Conservation (phyloP, 2,329 filamentous ascomycete species). For the Neonectria faginata region DNA sequence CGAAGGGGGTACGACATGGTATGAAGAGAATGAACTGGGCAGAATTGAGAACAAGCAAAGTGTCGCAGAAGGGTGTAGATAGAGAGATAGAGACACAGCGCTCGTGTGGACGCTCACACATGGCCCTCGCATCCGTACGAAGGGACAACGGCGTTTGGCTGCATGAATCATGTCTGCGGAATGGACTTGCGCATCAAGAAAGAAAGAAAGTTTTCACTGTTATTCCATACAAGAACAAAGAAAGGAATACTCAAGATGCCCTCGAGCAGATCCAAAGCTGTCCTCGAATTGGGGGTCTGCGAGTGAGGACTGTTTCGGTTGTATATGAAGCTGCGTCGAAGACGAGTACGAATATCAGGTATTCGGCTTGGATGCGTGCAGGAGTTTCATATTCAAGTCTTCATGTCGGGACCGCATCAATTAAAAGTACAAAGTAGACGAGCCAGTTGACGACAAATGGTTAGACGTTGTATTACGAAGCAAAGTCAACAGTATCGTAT, state of each 20-base stretch:
- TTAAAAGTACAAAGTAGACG: neutral
- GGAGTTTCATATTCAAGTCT: neutral
- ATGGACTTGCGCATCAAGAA: constrained; percentile 14
- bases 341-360: neutral
- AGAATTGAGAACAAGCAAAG: constrained; percentile 18
- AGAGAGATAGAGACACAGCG: constrained; percentile 36
- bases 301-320: neutral
- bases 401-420: constrained; percentile 14
- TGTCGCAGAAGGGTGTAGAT: constrained; percentile 37
- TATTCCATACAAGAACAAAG: neutral
- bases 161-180: constrained; percentile 30
- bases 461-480: neutral
- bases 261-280: neutral
- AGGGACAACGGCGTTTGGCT: constrained; percentile 26
- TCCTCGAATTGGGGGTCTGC: neutral
- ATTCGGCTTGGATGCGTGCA: neutral
- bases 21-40: constrained; percentile 13
- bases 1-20: constrained; percentile 12
- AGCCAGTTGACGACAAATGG: neutral
- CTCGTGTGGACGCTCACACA: constrained; percentile 22
- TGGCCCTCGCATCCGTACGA: constrained; percentile 21
- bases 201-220: constrained; percentile 5
- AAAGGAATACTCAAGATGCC: neutral
- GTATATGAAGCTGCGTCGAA: neutral
- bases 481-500: neutral